Conservation (phyloP, 805 yeast species). For the Pichia thaimueangensis region DNA sequence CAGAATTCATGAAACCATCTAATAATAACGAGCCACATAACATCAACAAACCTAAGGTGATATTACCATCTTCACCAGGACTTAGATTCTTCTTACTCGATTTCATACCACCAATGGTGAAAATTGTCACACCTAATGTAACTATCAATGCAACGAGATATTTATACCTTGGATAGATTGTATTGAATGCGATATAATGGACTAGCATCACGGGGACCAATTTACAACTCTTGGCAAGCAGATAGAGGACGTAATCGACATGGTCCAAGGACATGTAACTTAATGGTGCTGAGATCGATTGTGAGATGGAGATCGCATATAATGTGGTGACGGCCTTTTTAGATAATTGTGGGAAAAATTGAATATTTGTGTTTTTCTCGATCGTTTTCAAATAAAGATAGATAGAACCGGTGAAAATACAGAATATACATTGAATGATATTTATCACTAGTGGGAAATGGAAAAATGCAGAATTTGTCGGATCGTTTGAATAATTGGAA, state of each 20-base stretch:
- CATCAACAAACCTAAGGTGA: slow-evolving; percentile 52
- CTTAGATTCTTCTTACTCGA: slow-evolving; percentile 30
- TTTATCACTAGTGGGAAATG: slow-evolving; percentile 77
- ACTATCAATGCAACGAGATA: slow-evolving; percentile 72
- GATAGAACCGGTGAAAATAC: slow-evolving; percentile 57
- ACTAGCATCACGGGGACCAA: slow-evolving; percentile 90
- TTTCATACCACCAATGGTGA: slow-evolving; percentile 46
- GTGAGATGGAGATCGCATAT: slow-evolving; percentile 59
- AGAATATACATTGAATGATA: slow-evolving; percentile 65
- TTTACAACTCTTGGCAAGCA: slow-evolving; percentile 89
- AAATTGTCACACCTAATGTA: slow-evolving; percentile 75
- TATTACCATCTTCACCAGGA: slow-evolving; percentile 48
- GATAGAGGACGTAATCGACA: slow-evolving; percentile 78
- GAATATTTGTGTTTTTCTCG: background rate
- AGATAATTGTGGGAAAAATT: slow-evolving; percentile 29
- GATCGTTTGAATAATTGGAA: slow-evolving; percentile 53
- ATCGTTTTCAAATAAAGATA: slow-evolving; percentile 40
- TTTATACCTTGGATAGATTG: slow-evolving; percentile 68
- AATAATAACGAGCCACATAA: slow-evolving; percentile 60
- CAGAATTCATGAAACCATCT: slow-evolving; percentile 90
- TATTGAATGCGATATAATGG: slow-evolving; percentile 63
- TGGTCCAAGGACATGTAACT: slow-evolving; percentile 73
- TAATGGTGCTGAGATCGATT: slow-evolving; percentile 76
- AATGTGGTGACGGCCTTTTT: slow-evolving; percentile 27
- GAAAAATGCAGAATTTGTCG: slow-evolving; percentile 32